Evolutionary conservation across 768 basidiomycete species (phyloP).

Genomic region (Calocybe indica): DNA sequence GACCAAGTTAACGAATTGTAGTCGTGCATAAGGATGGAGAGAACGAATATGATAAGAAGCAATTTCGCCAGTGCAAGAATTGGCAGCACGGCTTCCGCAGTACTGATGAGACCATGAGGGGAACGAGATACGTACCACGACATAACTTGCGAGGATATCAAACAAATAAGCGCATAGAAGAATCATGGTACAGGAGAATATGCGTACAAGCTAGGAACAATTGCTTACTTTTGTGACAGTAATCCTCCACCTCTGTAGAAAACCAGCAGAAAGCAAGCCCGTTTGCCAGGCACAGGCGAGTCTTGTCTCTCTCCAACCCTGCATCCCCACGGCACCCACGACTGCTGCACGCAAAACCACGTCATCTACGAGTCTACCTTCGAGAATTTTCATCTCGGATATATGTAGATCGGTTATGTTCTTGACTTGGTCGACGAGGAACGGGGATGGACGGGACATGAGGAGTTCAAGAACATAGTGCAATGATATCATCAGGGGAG

Average conservation of each 20-base stretch:
- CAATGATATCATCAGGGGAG: constrained; percentile 31
- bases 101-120: no score
- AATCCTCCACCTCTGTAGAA: constrained; percentile 44
- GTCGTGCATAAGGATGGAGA: no score
- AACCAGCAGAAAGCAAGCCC: constrained; percentile 36
- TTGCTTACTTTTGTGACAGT: constrained; percentile 17
- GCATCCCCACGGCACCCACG: constrained; percentile 24
- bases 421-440: constrained; percentile 26
- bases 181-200: background rate
- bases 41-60: no score
- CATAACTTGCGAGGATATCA: no score
- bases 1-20: no score
- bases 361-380: constrained; percentile 21
- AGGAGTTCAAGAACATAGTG: constrained; percentile 31
- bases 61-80: no score
- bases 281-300: constrained; percentile 49
- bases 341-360: constrained; percentile 16
- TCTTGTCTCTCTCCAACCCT: constrained; percentile 39
- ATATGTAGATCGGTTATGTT: constrained; percentile 35
- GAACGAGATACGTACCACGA: no score
- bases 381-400: constrained; percentile 15
- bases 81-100: no score
- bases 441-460: constrained; percentile 15
- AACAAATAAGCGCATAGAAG: no score
- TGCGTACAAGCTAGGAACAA: background rate